phyloP scores from a whole-genome alignment of 1,284 basidiomycete species.

The Puccinia horiana region DNA sequence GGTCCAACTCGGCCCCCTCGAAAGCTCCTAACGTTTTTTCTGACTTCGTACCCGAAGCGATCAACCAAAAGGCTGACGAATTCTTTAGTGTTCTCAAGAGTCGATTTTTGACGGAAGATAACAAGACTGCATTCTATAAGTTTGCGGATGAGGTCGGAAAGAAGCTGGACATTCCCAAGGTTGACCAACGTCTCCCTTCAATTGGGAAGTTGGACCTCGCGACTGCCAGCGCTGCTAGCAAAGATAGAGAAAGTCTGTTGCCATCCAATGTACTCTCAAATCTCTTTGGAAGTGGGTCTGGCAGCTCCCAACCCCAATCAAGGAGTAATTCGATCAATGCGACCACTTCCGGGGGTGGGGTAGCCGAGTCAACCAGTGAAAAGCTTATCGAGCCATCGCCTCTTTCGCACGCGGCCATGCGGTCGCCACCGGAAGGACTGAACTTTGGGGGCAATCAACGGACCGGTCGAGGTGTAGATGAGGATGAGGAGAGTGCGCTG shows the following conservation, averaged over 20 bases:
- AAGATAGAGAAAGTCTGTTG: slow-evolving; percentile 80
- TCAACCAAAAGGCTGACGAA: slow-evolving; percentile 56
- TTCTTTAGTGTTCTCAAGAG: slow-evolving; percentile 67
- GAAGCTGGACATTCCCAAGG: slow-evolving; percentile 70
- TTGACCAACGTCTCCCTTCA: slow-evolving; percentile 60
- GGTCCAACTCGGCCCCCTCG: slow-evolving; percentile 57
- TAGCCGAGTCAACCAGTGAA: neutral
- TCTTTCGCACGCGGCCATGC: slow-evolving; percentile 55
- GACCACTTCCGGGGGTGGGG: slow-evolving; percentile 39
- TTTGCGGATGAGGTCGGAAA: slow-evolving; percentile 90
- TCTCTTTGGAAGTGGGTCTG: slow-evolving; percentile 52
- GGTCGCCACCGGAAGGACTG: slow-evolving; percentile 59
- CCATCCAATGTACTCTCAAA: slow-evolving; percentile 55
- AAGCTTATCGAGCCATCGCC: slow-evolving; percentile 50
- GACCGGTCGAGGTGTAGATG: slow-evolving; percentile 33
- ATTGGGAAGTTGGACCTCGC: slow-evolving; percentile 76
- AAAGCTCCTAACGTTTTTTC: slow-evolving; percentile 33
- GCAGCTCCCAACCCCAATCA: neutral
- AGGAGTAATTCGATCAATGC: slow-evolving; percentile 26
- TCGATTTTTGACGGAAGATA: slow-evolving; percentile 80
- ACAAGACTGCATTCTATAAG: slow-evolving; percentile 78
- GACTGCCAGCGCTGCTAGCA: slow-evolving; percentile 71
- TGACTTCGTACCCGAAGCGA: slow-evolving; percentile 35
- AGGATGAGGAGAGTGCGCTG: neutral
- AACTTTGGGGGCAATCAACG: slow-evolving; percentile 53